These are phyloP conservation scores for Epichloe brachyelytri DNA, from an alignment of 2,329 filamentous ascomycete genomes.

Conservation along the genomic window DNA sequence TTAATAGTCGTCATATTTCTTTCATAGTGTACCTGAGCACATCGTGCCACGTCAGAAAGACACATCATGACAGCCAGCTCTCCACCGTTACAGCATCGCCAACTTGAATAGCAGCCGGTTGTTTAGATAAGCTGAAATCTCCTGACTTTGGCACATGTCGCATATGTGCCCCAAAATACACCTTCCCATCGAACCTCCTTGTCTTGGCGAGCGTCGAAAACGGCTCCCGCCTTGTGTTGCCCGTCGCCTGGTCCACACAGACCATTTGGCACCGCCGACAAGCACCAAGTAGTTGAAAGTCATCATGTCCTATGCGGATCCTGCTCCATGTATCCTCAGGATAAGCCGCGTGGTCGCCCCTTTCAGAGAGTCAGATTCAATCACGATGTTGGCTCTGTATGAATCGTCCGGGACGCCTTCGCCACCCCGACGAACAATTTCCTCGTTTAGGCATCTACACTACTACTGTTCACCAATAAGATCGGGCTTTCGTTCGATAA, in stretches of 20 bases:
- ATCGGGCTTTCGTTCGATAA: constrained; percentile 93
- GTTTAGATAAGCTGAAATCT: constrained; percentile 8
- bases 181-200: constrained; percentile 67
- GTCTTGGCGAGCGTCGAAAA: constrained; percentile 83
- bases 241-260: constrained; percentile 78
- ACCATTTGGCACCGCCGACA: constrained; percentile 95
- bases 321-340: constrained; percentile 67
- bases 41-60: neutral
- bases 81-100: constrained; percentile 30
- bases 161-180: constrained; percentile 82
- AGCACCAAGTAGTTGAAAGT: constrained; percentile 62
- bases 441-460: constrained; percentile 66
- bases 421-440: constrained; percentile 51
- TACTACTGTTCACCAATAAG: constrained; percentile 67
- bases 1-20: too few relatives aligned
- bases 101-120: constrained; percentile 31
- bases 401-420: constrained; percentile 56
- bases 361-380: constrained; percentile 31
- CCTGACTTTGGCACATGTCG: constrained; percentile 25
- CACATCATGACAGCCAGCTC: constrained; percentile 1
- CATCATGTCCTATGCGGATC: constrained; percentile 50
- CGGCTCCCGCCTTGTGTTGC: constrained; percentile 66
- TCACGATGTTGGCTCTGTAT: constrained; percentile 80
- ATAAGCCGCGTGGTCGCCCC: constrained; percentile 44
- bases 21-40: too few relatives aligned